phyloP scores from a whole-genome alignment of 1,139 yeast species.

The Geotrichum europaeum region DNA sequence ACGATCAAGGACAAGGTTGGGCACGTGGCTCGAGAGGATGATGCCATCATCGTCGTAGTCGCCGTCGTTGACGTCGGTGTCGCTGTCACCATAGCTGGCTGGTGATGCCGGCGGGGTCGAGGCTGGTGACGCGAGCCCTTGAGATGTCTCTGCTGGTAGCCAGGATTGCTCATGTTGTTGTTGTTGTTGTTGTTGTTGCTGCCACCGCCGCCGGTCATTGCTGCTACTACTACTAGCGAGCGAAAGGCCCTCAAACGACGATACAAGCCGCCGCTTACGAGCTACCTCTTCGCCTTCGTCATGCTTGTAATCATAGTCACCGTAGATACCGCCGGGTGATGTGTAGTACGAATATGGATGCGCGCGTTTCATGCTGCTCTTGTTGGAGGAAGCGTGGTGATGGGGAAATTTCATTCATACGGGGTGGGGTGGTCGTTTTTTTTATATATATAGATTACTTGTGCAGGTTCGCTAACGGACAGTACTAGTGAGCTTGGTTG shows the following conservation, averaged over 20 bases:
- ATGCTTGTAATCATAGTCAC: neutral
- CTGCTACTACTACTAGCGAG: neutral
- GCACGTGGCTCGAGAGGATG: neutral
- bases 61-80: constrained; percentile 13
- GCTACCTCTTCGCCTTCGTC: neutral
- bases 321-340: neutral
- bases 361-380: constrained; percentile 2
- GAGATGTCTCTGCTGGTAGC: constrained; percentile 12
- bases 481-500: too few species aligned
- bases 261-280: constrained; percentile 12
- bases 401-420: neutral
- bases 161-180: neutral
- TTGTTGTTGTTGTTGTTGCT: neutral
- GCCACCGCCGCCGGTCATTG: neutral
- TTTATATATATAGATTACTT: too few species aligned
- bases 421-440: neutral
- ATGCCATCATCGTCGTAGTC: constrained; percentile 8
- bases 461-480: too few species aligned
- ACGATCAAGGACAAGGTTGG: neutral
- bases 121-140: constrained; percentile 7
- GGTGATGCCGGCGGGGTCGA: neutral
- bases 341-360: neutral
- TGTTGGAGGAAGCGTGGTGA: neutral
- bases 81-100: neutral
- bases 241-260: constrained; percentile 15